These are phyloP conservation scores for Suillus fuscotomentosus DNA, from an alignment of 768 basidiomycete species.

Conservation along the genomic window DNA sequence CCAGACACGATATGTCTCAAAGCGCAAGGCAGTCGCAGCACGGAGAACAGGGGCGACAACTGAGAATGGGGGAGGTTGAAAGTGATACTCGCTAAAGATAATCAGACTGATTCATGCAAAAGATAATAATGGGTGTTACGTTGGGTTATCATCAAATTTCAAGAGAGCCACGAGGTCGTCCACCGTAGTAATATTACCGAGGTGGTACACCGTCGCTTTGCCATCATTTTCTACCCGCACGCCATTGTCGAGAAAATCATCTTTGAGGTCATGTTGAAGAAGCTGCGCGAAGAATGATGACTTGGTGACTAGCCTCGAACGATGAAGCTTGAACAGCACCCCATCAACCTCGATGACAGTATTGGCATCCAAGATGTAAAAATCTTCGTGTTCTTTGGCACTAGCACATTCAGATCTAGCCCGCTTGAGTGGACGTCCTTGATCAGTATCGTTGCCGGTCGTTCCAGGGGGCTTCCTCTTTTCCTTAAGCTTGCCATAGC, in stretches of 20 bases:
- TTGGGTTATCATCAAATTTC: constrained; percentile 4
- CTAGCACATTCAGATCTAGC: neutral
- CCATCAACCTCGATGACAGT: constrained; percentile 32
- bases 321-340: constrained; percentile 35
- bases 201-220: neutral
- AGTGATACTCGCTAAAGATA: constrained; percentile 22
- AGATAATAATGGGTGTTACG: neutral
- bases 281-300: constrained; percentile 33
- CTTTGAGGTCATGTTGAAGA: constrained; percentile 14
- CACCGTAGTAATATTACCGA: neutral
- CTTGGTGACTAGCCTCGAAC: constrained; percentile 29
- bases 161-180: constrained; percentile 1
- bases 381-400: constrained; percentile 12
- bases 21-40: constrained; percentile 33
- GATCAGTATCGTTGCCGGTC: neutral
- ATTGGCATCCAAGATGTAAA: constrained; percentile 37
- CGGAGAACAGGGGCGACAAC: constrained; percentile 33
- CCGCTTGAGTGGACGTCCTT: neutral
- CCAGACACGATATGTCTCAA: constrained; percentile 26
- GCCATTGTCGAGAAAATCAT: neutral
- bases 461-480: neutral
- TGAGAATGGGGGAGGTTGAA: constrained; percentile 27
- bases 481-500: neutral
- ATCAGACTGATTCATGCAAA: neutral
- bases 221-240: neutral